Evolutionary conservation across 345 rosid genomes (phyloP).

Genomic region (Aquilaria sinensis): DNA sequence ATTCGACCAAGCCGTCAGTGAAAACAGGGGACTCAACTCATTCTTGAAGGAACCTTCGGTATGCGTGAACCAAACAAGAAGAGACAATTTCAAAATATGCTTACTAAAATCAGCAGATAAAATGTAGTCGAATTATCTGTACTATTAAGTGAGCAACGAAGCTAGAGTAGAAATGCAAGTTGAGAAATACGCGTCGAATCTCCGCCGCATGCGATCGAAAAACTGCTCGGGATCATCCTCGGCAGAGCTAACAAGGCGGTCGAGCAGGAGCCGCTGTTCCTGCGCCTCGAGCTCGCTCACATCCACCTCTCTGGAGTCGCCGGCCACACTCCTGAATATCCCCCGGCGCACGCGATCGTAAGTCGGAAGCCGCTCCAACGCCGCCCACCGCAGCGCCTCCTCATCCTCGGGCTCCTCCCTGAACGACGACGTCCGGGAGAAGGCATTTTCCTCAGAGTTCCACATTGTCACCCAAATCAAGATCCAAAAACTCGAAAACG

Average conservation of each 20-base stretch:
- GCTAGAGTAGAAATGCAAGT: background rate
- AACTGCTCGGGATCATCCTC: conserved; percentile 85
- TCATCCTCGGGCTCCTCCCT: conserved; percentile 55
- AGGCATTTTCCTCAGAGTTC: conserved; percentile 74
- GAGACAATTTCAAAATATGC: no score
- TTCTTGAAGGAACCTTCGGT: no score
- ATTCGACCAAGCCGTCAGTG: no score
- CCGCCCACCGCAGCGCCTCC: conserved; percentile 92
- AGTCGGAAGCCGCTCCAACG: conserved; percentile 85
- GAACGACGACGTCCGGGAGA: conserved; percentile 62
- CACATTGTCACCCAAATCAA: conserved; percentile 38
- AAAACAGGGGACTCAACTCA: no score
- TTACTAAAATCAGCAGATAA: no score
- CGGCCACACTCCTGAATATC: conserved; percentile 61
- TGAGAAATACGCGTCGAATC: conserved; percentile 69
- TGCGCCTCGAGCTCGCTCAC: conserved; percentile 57
- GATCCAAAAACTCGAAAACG: conserved; percentile 15
- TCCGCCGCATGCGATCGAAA: conserved; percentile 68
- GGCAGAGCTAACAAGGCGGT: conserved; percentile 62
- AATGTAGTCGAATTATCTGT: no score
- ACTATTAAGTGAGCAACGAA: background rate
- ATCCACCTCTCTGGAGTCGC: conserved; percentile 62
- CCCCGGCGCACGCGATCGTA: conserved; percentile 66
- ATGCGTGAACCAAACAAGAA: no score
- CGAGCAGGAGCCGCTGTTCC: conserved; percentile 68